phyloP scores from a whole-genome alignment of 257 asterid species.

The Cruciata laevipes region DNA sequence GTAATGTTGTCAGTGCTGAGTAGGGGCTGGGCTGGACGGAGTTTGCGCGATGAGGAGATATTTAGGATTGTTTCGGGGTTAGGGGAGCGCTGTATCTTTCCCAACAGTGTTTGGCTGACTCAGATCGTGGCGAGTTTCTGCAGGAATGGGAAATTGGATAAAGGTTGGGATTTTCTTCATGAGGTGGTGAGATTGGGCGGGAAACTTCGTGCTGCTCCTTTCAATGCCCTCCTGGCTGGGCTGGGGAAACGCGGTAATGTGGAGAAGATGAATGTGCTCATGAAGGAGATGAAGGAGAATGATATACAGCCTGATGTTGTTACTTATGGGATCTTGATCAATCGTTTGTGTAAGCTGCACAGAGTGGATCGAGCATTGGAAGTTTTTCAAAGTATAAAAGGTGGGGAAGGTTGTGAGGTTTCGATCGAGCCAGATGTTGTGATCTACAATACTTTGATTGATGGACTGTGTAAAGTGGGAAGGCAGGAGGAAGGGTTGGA shows the following conservation, averaged over 20 bases:
- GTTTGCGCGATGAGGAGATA: conserved; percentile 43
- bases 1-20: conserved; percentile 36
- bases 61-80: conserved; percentile 35
- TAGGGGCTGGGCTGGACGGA: conserved; percentile 37
- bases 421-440: conserved; percentile 50
- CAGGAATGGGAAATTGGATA: conserved; percentile 33
- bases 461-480: conserved; percentile 85
- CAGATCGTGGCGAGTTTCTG: conserved; percentile 44
- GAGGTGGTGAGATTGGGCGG: conserved; percentile 41
- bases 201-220: conserved; percentile 33
- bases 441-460: conserved; percentile 59
- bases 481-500: conserved; percentile 64
- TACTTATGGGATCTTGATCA: conserved; percentile 65
- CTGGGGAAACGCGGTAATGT: conserved; percentile 42
- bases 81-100: conserved; percentile 33
- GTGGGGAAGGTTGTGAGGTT: conserved; percentile 32
- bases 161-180: conserved; percentile 63
- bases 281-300: conserved; percentile 70
- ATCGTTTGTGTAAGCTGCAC: conserved; percentile 51
- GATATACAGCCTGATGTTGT: conserved; percentile 48
- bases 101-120: conserved; percentile 29
- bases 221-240: conserved; percentile 55
- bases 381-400: conserved; percentile 53
- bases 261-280: conserved; percentile 57
- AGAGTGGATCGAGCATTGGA: conserved; percentile 71